phyloP scores from a whole-genome alignment of 2,329 filamentous ascomycete genomes.

The Chlorencoelia australis region DNA sequence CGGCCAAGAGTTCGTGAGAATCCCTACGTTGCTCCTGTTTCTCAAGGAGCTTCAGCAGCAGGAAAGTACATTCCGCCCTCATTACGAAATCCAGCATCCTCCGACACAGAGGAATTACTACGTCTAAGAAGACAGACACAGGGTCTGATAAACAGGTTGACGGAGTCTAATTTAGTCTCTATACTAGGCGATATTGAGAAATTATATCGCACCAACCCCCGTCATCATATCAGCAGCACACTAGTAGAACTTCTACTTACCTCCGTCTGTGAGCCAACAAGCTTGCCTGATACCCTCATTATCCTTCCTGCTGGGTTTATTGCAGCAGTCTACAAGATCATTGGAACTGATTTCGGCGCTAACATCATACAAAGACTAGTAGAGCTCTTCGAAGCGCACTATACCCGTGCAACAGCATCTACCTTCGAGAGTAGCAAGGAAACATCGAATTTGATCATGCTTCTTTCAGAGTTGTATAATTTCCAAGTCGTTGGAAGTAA shows the following conservation, averaged over 20 bases:
- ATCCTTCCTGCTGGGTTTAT: conserved; percentile 86
- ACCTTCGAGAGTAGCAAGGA: conserved; percentile 41
- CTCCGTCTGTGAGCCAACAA: conserved; percentile 70
- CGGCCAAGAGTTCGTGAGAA: conserved; percentile 59
- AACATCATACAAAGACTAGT: conserved; percentile 73
- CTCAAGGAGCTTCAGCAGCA: conserved; percentile 35
- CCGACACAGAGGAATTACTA: conserved; percentile 55
- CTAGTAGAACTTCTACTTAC: conserved; percentile 68
- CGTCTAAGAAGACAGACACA: conserved; percentile 73
- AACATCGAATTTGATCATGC: conserved; percentile 66
- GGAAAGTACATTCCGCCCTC: conserved; percentile 88
- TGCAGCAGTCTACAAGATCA: conserved; percentile 74
- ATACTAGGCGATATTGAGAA: conserved; percentile 76
- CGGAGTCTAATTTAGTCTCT: conserved; percentile 78
- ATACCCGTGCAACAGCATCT: conserved; percentile 31
- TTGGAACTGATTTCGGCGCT: conserved; percentile 83
- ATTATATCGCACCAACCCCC: conserved; percentile 72
- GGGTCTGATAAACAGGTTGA: conserved; percentile 84
- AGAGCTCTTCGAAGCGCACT: conserved; percentile 60
- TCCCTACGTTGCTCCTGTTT: conserved; percentile 70
- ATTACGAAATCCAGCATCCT: conserved; percentile 51
- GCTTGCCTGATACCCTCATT: conserved; percentile 77
- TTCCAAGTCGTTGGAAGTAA: conserved; percentile 79
- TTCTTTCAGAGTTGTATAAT: conserved; percentile 81
- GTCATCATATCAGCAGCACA: conserved; percentile 78